Evolutionary conservation across 169 alveolate species (phyloP), one percentile per base, ranked within the genome.

Genomic region (Miamiensis avidus): DNA sequence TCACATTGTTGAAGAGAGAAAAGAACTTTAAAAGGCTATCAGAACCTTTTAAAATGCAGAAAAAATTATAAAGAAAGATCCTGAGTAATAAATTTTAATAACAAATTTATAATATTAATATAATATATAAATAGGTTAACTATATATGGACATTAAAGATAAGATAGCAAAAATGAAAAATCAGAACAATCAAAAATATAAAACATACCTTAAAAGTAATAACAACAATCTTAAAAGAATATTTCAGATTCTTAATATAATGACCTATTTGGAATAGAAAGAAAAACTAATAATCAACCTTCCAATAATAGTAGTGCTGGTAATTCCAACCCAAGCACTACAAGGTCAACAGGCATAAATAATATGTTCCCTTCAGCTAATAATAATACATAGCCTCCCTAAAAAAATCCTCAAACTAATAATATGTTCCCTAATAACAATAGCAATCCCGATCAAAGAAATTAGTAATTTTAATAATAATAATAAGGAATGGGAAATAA

Each of bases 1-100:
- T 28, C 82, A 89, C 65, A 85, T 92, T n/a, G 88, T 94, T 25
- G 91, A 82, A 75, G 94, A 92, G 83, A 95, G 96, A 83, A 90
- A 91, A 49, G 31, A 65, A 27, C 84, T 96, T 75, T 75, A 75
- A 6, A 75, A 82, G 34, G 91, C 92, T 49, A 82, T 91, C 31
- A 90, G 84, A 76, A 91, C 94, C 0, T 78, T 96, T 74, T 90
- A 89, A 85, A 88, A 92, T 34, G 91, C 97, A 33, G 78, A 89
- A 31, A 96, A 93, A 88, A 91, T 94, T 72, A 87, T 96, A 29
- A 91, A 88, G 78, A 88, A 92, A 88, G 96, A 94, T 34, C 96
- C 96, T 64, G 93, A 95, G 82, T 86, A 77, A 29, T 65, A 69
- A 31, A 32, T 27, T 27, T 76, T 73, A 75, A 25, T 34, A 32